These are phyloP conservation scores for Lecanicillium sp. DNA, from an alignment of 2,329 filamentous ascomycete genomes.

Conservation along the genomic window DNA sequence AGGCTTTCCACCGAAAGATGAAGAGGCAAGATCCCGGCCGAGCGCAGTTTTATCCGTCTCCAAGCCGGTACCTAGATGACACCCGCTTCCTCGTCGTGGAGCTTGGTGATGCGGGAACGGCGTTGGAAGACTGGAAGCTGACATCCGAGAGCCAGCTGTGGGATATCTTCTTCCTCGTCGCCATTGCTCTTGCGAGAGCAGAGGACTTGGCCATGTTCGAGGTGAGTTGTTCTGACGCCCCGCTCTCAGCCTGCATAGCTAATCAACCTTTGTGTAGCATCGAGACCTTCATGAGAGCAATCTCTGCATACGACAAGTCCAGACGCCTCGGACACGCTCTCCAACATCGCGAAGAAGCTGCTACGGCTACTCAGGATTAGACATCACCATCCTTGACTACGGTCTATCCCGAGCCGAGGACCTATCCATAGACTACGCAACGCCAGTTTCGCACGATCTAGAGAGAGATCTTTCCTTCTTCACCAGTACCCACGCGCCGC, in stretches of 20 bases:
- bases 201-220: conserved; percentile 54
- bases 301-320: conserved; percentile 45
- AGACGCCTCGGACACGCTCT: conserved; percentile 23
- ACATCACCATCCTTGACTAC: conserved; percentile 59
- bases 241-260: not conserved
- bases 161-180: conserved; percentile 55
- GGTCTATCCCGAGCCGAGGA: conserved; percentile 53
- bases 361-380: conserved; percentile 48
- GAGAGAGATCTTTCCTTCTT: conserved; percentile 54
- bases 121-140: conserved; percentile 51
- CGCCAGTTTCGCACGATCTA: conserved; percentile 47
- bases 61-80: conserved; percentile 48
- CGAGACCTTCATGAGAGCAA: conserved; percentile 61
- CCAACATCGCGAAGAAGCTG: conserved; percentile 31
- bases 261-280: conserved; percentile 35
- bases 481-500: conserved; percentile 49
- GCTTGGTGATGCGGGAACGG: conserved; percentile 53
- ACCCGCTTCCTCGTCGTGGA: conserved; percentile 56
- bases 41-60: conserved; percentile 55
- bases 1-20: conserved; percentile 44
- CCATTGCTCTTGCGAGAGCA: conserved; percentile 52
- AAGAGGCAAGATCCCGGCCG: conserved; percentile 48
- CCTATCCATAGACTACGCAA: conserved; percentile 24
- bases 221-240: conserved; percentile 26
- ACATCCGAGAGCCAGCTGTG: conserved; percentile 44